Percentiles rank a stretch among this genome's conserved stretches.
phyloP scores from a whole-genome alignment of 1,284 basidiomycete species.

The Lentinula novae-zelandiae region DNA sequence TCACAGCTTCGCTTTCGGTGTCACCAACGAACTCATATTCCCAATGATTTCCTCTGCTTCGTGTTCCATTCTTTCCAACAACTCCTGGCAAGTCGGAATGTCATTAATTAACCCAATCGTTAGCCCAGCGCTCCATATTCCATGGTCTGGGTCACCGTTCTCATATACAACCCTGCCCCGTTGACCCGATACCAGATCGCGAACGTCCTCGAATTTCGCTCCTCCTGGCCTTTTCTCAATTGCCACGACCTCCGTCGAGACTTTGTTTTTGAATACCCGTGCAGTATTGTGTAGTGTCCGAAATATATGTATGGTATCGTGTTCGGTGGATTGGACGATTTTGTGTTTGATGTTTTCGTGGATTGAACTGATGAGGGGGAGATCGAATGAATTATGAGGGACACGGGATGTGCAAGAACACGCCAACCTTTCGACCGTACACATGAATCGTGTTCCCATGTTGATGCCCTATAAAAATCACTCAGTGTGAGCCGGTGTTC shows the following conservation, averaged over 20 bases:
- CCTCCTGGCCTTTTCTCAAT: slow-evolving; percentile 80
- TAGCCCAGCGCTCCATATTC: slow-evolving; percentile 87
- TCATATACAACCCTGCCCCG: slow-evolving; percentile 82
- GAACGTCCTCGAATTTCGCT: slow-evolving; percentile 85
- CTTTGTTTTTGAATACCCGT: slow-evolving; percentile 85
- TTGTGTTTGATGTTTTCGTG: slow-evolving; percentile 89
- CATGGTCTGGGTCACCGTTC: slow-evolving; percentile 80
- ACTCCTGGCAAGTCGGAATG: slow-evolving; percentile 78
- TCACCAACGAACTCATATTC: slow-evolving; percentile 40
- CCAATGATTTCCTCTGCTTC: slow-evolving; percentile 76
- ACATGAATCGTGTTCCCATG: slow-evolving; percentile 92
- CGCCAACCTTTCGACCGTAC: slow-evolving; percentile 66
- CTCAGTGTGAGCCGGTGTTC: not conserved
- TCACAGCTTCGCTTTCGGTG: slow-evolving; percentile 45
- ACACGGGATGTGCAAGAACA: not conserved
- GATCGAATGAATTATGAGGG: not conserved
- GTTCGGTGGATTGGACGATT: slow-evolving; percentile 81
- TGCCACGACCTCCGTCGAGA: slow-evolving; percentile 77
- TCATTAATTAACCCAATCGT: slow-evolving; percentile 82
- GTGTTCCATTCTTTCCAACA: slow-evolving; percentile 69
- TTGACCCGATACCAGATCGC: slow-evolving; percentile 79
- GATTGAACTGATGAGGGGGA: slow-evolving; percentile 54
- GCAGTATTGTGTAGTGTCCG: slow-evolving; percentile 85
- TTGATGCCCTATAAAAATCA: slow-evolving; percentile 61
- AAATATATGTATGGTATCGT: slow-evolving; percentile 88